Conservation (phyloP, 192 early-diverging fungal genomes). For the Funneliformis geosporum region DNA sequence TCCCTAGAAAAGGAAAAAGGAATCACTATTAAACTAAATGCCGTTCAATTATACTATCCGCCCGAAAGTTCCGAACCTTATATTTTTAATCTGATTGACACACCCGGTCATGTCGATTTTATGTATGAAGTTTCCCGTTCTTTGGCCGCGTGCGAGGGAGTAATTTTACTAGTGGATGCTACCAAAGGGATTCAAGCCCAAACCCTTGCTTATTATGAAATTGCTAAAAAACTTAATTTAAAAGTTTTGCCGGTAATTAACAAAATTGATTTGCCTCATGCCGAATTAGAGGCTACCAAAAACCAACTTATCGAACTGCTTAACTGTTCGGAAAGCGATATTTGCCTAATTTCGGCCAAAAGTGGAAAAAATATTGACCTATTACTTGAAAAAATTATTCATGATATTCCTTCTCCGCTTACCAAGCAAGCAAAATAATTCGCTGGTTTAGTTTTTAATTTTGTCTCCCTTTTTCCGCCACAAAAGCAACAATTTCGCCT, state of each 20-base stretch:
- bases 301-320: not conserved
- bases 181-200: slow-evolving; percentile 94
- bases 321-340: not conserved
- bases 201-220: slow-evolving; percentile 91
- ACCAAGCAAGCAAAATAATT: too few relatives aligned
- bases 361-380: not conserved
- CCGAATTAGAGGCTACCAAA: not conserved
- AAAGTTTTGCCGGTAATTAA: slow-evolving; percentile 87
- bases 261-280: slow-evolving; percentile 54
- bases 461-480: too few relatives aligned
- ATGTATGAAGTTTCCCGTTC: slow-evolving; percentile 93
- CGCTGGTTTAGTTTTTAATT: too few relatives aligned
- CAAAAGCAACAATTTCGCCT: too few relatives aligned
- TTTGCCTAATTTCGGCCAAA: slow-evolving; percentile 17
- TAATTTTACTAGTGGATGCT: slow-evolving; percentile 90
- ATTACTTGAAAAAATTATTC: slow-evolving; percentile 8
- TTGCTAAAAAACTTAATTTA: slow-evolving; percentile 86
- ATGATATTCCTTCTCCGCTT: slow-evolving; percentile 1
- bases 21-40: slow-evolving; percentile 16
- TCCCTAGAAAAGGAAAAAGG: slow-evolving; percentile 7
- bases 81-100: slow-evolving; percentile 92
- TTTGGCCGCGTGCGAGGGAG: slow-evolving; percentile 91
- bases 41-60: slow-evolving; percentile 4
- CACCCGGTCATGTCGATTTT: slow-evolving; percentile 91
- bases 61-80: slow-evolving; percentile 46